A percentile compares a stretch with the other conserved stretches of the same genome.
These are phyloP conservation scores for Barbarea vulgaris DNA, from an alignment of 345 rosid species.

Conservation along the genomic window DNA sequence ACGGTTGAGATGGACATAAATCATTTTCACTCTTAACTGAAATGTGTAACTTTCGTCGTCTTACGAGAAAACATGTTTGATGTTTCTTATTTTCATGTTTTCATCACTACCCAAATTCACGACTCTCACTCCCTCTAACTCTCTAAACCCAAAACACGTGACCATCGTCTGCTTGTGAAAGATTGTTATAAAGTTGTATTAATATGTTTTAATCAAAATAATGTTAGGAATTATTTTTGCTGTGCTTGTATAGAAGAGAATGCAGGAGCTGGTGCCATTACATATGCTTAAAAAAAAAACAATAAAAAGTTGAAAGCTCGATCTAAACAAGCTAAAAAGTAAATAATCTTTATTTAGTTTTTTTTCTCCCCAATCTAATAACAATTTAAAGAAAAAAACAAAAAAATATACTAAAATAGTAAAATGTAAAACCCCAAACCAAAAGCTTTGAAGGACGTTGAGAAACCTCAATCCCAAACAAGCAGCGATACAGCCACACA, in stretches of 20 bases:
- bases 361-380: neutral
- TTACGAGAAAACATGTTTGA: constrained; percentile 27
- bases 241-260: neutral
- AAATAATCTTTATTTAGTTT: constrained; percentile 6
- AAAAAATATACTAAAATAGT: constrained; percentile 5
- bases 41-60: constrained; percentile 9
- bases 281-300: neutral
- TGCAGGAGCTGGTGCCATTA: neutral
- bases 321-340: neutral
- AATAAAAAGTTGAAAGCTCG: neutral
- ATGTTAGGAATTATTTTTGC: neutral
- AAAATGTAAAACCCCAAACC: constrained; percentile 15
- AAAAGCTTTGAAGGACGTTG: constrained; percentile 12
- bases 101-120: constrained; percentile 14
- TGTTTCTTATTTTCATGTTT: constrained; percentile 18
- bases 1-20: neutral
- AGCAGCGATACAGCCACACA: constrained; percentile 9
- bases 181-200: neutral
- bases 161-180: neutral
- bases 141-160: constrained; percentile 12
- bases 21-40: neutral
- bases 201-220: neutral
- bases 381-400: neutral
- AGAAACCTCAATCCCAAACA: constrained; percentile 22
- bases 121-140: constrained; percentile 1